These are phyloP conservation scores for Parietichytrium sp. DNA, from an alignment of 108 stramenopile species.

Conservation along the genomic window DNA sequence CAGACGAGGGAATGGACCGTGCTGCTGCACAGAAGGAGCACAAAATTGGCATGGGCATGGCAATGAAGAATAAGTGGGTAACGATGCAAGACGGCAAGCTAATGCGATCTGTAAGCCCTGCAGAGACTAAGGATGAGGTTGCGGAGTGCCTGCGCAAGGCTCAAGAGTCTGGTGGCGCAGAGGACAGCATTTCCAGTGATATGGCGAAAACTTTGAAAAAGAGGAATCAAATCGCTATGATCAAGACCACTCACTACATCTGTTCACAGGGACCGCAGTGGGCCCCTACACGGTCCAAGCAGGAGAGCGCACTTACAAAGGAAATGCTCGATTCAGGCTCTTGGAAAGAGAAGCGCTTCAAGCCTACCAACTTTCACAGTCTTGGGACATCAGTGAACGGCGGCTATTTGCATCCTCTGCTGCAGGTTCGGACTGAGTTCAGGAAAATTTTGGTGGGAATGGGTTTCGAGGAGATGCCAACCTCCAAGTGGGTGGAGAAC, in stretches of 20 bases:
- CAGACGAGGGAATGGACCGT: conserved; percentile 64
- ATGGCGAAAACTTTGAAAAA: conserved; percentile 49
- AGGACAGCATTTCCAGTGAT: conserved; percentile 37
- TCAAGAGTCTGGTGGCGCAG: conserved; percentile 14
- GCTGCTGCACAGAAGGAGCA: conserved; percentile 69
- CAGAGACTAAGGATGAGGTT: conserved; percentile 66
- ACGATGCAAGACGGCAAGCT: conserved; percentile 75
- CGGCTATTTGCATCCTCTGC: conserved; percentile 90
- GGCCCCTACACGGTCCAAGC: conserved; percentile 75
- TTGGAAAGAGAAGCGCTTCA: conserved; percentile 66
- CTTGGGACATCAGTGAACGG: conserved; percentile 84
- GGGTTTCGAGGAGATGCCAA: conserved; percentile 99
- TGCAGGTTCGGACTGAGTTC: conserved; percentile 88
- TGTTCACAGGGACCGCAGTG: conserved; percentile 77
- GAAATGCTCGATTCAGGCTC: conserved; percentile 86
- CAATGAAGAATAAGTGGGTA: conserved; percentile 88
- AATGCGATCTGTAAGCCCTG: conserved; percentile 8
- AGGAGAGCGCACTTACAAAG: conserved; percentile 92
- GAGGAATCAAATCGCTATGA: conserved; percentile 58
- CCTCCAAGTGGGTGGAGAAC: conserved; percentile 96
- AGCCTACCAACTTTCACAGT: conserved; percentile 91
- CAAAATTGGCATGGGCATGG: conserved; percentile 90
- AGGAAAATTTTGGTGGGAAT: conserved; percentile 95
- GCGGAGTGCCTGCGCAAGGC: conserved; percentile 60
- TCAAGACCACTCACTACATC: conserved; percentile 75